These are phyloP conservation scores for Sutorius eximius DNA, from an alignment of 1,284 basidiomycete genomes.

Conservation along the genomic window DNA sequence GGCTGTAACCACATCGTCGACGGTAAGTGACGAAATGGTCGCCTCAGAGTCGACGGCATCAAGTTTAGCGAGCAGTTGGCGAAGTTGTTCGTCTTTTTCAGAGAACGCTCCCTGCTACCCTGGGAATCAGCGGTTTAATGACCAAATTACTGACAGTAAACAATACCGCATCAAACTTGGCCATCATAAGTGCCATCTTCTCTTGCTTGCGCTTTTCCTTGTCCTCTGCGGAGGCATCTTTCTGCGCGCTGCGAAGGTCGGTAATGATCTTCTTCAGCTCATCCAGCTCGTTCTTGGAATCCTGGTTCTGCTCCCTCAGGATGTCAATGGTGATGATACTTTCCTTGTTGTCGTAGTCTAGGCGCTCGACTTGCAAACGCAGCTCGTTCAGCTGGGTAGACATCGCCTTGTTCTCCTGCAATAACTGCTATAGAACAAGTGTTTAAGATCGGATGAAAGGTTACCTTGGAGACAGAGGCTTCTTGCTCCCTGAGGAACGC, in stretches of 20 bases:
- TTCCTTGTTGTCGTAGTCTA: slow-evolving; percentile 97
- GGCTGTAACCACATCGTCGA: slow-evolving; percentile 79
- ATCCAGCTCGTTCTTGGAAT: slow-evolving; percentile 86
- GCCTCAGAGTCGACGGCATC: slow-evolving; percentile 69
- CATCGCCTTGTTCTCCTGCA: slow-evolving; percentile 89
- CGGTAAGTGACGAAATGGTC: slow-evolving; percentile 56
- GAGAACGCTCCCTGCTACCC: slow-evolving; percentile 80
- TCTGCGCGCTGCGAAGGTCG: slow-evolving; percentile 79
- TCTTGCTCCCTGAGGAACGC: slow-evolving; percentile 92
- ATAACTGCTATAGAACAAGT: slow-evolving; percentile 6
- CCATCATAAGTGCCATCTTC: slow-evolving; percentile 99
- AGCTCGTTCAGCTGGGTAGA: slow-evolving; percentile 90
- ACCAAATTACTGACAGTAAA: slow-evolving; percentile 10
- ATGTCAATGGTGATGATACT: slow-evolving; percentile 93
- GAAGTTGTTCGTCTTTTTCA: slow-evolving; percentile 91
- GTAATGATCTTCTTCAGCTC: slow-evolving; percentile 83
- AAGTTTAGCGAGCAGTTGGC: slow-evolving; percentile 80
- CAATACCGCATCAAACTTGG: slow-evolving; percentile 91
- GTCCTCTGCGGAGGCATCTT: slow-evolving; percentile 86
- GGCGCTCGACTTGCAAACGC: slow-evolving; percentile 85
- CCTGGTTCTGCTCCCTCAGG: slow-evolving; percentile 92
- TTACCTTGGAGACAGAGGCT: slow-evolving; percentile 68
- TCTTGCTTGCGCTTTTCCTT: slow-evolving; percentile 99
- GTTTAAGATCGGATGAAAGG: slow-evolving; percentile 14
- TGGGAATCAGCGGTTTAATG: slow-evolving; percentile 10